A percentile compares a stretch with the other conserved stretches of the same genome.
These are phyloP conservation scores for Alternaria brassicae DNA, from an alignment of 2,329 filamentous ascomycete species.

Conservation along the genomic window DNA sequence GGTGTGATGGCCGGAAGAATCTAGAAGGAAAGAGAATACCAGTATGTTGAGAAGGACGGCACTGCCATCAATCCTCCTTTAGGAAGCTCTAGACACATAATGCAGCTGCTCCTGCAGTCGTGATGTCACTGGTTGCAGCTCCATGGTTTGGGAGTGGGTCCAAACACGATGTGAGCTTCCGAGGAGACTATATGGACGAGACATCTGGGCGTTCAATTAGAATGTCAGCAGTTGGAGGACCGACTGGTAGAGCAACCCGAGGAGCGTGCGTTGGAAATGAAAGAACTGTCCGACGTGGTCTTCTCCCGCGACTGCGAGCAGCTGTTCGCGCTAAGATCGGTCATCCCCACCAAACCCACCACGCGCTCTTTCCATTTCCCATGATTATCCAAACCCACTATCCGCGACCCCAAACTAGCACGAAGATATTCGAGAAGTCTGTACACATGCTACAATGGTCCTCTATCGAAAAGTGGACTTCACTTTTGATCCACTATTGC, in stretches of 20 bases:
- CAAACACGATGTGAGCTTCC: not conserved
- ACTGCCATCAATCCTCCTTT: not conserved
- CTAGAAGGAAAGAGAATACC: slow-evolving; percentile 19
- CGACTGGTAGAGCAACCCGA: not conserved
- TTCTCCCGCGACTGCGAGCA: not conserved
- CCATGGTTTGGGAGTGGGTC: slow-evolving; percentile 9
- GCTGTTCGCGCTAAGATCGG: slow-evolving; percentile 7
- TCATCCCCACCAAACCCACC: not conserved
- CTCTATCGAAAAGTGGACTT: too few species aligned
- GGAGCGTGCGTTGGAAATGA: not conserved
- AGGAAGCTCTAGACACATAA: slow-evolving; percentile 7
- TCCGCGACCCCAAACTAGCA: too few species aligned
- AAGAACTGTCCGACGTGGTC: not conserved
- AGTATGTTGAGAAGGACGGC: not conserved
- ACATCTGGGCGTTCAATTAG: not conserved
- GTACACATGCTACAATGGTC: too few species aligned
- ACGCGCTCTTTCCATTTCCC: too few species aligned
- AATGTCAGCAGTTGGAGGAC: too few species aligned
- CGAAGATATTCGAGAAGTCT: too few species aligned
- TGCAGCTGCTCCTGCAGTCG: slow-evolving; percentile 18
- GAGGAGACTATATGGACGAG: not conserved
- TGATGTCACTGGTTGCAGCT: slow-evolving; percentile 26
- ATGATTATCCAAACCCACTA: too few species aligned
- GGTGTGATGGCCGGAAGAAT: slow-evolving; percentile 5
- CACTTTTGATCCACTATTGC: too few species aligned